Base-by-base conservation (phyloP, 345 rosid genomes). In the Orychophragmus violaceus region DNA sequence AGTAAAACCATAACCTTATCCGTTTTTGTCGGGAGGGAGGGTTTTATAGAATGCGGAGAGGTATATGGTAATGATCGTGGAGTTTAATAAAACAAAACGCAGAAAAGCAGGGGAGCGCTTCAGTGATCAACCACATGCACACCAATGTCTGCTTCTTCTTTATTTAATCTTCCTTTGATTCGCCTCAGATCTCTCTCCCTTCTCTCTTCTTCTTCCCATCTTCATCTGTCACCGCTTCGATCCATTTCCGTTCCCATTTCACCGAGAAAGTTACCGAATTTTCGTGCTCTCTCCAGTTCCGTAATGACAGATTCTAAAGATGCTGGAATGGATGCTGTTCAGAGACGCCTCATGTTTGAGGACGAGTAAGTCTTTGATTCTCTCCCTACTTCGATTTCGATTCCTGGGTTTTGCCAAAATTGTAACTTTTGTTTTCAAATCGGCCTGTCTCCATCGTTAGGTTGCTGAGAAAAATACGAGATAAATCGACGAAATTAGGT, bases 261-360 rank as follows among this genome's bases (percentile, higher is more conserved):
- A 10, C 18, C 28, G 10, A 74, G 76, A 74, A 76, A 62, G 19
- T 76, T 67, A 11, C 29, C 66, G 42, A 62, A 33, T 70, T 71
- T 53, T 22, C 71, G 55, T 39, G 61, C 62, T 69, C 39, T 63
- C 58, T 50, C 61, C 17, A 2, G 37, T 23, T 4, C 68, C 36
- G 17, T 69, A 54, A n/a, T 79, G 90, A 75, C 84, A 79, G 87
- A 70, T 10, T 79, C 80, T 60, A 74, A 79, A 66, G 72, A 90
- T 64, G 83, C 84, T 48, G 89, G 85, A 70, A 94, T 94, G 97
- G 97, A 94, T 77, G 99, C 95, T 49, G 99, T 94, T 71, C 99
- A 94, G 81, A 76, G 96, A 32, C 99, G 99, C 75, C 97, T 88
- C 81, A 94, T 94, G 99, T 91, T 91, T 27, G 97, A 91, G 29